phyloP scores from a whole-genome alignment of 371 early-diverging fungal species.

The Blakeslea trispora region DNA sequence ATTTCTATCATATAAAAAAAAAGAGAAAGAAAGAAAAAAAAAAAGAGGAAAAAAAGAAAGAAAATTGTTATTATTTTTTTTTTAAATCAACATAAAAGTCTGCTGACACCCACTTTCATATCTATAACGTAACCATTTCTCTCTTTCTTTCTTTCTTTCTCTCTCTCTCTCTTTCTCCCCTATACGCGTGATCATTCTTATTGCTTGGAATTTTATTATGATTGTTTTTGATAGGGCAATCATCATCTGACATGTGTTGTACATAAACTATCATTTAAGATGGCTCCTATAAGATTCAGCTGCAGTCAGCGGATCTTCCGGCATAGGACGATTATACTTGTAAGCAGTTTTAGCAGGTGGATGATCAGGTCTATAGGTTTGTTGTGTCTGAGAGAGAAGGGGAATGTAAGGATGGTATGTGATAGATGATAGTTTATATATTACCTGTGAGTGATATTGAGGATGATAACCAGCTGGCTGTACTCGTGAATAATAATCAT shows the following conservation, averaged over 20 bases:
- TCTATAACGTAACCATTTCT: not conserved
- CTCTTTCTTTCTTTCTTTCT: not conserved
- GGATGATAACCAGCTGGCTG: conserved; percentile 14
- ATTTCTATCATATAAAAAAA: not conserved
- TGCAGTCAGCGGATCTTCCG: conserved; percentile 36
- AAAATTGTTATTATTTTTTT: too few relatives aligned
- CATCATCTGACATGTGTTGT: too few relatives aligned
- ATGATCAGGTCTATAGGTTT: conserved; percentile 5
- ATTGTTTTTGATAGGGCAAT: not conserved
- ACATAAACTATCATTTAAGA: conserved; percentile 7
- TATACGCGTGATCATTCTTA: conserved; percentile 7
- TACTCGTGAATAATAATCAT: conserved; percentile 16
- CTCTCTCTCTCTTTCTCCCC: not conserved
- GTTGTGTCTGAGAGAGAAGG: too few relatives aligned
- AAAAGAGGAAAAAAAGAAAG: conserved; percentile 11
- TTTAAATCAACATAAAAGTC: conserved; percentile 4
- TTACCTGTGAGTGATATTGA: conserved; percentile 13
- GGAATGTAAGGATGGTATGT: too few relatives aligned
- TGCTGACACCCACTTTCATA: not conserved
- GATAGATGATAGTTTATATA: not conserved
- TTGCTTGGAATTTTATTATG: conserved; percentile 1
- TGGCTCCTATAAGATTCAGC: conserved; percentile 31
- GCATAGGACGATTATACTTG: conserved; percentile 28
- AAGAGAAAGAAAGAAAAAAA: conserved; percentile 9
- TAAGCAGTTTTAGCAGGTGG: not conserved